Evolutionary conservation across 371 early-diverging fungal species (phyloP).

Genomic region (Gilbertella persicaria): DNA sequence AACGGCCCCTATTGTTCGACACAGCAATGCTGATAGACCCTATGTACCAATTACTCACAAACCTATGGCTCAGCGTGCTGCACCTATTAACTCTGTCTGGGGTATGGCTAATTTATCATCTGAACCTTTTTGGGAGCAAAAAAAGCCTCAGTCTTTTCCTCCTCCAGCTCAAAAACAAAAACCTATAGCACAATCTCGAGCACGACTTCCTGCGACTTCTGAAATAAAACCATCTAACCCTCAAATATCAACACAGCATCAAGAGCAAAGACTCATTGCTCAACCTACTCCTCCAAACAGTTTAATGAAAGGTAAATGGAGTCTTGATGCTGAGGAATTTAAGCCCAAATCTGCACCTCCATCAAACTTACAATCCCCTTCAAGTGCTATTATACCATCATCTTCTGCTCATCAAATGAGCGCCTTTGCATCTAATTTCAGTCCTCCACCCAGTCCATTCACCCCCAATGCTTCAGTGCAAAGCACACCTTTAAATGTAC

Average conservation of each 20-base stretch:
- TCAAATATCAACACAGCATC: background rate
- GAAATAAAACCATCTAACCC: background rate
- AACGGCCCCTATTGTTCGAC: background rate
- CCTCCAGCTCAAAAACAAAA: background rate
- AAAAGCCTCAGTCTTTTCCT: background rate
- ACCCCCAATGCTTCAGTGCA: no score
- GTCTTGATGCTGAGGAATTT: no score
- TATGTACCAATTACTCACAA: background rate
- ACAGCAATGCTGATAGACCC: background rate
- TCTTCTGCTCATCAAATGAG: no score
- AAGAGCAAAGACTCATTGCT: background rate
- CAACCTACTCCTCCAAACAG: no score
- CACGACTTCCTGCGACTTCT: background rate
- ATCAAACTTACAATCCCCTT: no score
- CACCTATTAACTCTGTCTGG: conserved; percentile 15
- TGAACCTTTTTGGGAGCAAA: conserved; percentile 31
- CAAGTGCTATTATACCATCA: no score
- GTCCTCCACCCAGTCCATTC: no score
- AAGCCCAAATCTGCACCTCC: no score
- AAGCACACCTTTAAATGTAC: no score
- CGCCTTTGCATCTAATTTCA: no score
- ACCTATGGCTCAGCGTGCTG: background rate
- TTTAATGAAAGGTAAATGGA: no score
- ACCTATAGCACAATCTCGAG: background rate
- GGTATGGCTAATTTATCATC: conserved; percentile 14